Evolutionary conservation across 129 eudicot genomes (phyloP).

Genomic region (Centella asiatica): DNA sequence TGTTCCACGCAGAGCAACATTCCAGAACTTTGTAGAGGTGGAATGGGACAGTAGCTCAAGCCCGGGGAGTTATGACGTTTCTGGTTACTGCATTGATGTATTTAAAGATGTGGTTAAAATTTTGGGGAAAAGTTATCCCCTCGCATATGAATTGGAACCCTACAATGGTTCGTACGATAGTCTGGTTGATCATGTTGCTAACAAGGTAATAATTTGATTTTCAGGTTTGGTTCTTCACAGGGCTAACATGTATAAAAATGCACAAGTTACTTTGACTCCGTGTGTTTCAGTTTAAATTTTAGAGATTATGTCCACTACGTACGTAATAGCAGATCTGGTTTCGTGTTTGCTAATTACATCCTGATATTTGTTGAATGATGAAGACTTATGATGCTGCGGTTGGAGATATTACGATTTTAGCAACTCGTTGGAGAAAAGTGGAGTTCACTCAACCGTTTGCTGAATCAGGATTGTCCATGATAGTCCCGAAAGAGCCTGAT

Average conservation of each 20-base stretch:
- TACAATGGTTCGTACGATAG: constrained; percentile 17
- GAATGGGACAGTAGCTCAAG: constrained; percentile 19
- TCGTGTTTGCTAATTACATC: background rate
- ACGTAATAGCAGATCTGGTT: no score
- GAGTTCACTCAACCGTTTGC: constrained; percentile 52
- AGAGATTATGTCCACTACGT: no score
- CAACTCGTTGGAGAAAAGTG: constrained; percentile 17
- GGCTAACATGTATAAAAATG: no score
- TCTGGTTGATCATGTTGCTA: constrained; percentile 20
- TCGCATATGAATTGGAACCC: constrained; percentile 33
- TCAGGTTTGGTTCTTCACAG: no score
- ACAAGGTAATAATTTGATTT: constrained; percentile 8
- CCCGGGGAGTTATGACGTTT: background rate
- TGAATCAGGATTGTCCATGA: constrained; percentile 47
- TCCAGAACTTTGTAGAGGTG: constrained; percentile 38
- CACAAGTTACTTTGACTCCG: no score
- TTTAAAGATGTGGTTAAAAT: constrained; percentile 32
- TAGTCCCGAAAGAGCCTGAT: constrained; percentile 4
- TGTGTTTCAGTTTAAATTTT: no score
- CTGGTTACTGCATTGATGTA: constrained; percentile 43
- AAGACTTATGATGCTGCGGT: constrained; percentile 36
- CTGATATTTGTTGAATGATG: background rate
- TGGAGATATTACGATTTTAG: constrained; percentile 43
- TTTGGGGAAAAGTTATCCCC: constrained; percentile 19
- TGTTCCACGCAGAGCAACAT: constrained; percentile 34